phyloP scores from a whole-genome alignment of 495 filamentous ascomycete genomes.

The Cenococcum geophilum region DNA sequence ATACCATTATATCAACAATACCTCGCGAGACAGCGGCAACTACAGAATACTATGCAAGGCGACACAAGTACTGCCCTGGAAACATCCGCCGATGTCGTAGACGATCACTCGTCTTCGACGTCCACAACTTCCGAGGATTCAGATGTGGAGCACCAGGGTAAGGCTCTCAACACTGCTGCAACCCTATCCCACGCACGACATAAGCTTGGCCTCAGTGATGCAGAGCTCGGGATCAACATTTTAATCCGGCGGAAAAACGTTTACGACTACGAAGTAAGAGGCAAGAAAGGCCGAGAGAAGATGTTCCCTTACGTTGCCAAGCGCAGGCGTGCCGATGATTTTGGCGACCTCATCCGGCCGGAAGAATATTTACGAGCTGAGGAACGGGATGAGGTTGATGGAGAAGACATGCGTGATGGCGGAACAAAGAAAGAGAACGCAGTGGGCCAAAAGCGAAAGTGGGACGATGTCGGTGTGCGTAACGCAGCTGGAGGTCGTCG shows the following conservation, averaged over 20 bases:
- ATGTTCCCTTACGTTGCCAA: constrained; percentile 85
- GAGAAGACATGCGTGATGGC: constrained; percentile 46
- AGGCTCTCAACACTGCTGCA: constrained; percentile 80
- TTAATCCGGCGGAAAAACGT: constrained; percentile 80
- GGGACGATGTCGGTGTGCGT: constrained; percentile 59
- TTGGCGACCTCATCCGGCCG: constrained; percentile 84
- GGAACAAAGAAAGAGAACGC: constrained; percentile 49
- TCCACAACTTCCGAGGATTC: constrained; percentile 82
- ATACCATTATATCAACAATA: constrained; percentile 80
- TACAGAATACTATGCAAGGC: constrained; percentile 66
- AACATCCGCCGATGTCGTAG: constrained; percentile 66
- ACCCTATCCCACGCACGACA: constrained; percentile 73
- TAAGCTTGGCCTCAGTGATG: constrained; percentile 73
- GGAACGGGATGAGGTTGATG: constrained; percentile 78
- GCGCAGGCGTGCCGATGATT: constrained; percentile 78
- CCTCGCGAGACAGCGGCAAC: constrained; percentile 72
- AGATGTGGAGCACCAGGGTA: constrained; percentile 84
- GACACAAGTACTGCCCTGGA: constrained; percentile 61
- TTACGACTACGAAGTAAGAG: constrained; percentile 88
- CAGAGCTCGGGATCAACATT: constrained; percentile 85
- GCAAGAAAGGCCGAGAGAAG: constrained; percentile 85
- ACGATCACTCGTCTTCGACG: constrained; percentile 72
- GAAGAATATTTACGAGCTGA: constrained; percentile 94
- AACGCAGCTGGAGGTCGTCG: constrained; percentile 22
- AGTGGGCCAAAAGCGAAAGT: constrained; percentile 89